phyloP scores from a whole-genome alignment of 78 protist species.

The Dictyostelium intermedium region DNA sequence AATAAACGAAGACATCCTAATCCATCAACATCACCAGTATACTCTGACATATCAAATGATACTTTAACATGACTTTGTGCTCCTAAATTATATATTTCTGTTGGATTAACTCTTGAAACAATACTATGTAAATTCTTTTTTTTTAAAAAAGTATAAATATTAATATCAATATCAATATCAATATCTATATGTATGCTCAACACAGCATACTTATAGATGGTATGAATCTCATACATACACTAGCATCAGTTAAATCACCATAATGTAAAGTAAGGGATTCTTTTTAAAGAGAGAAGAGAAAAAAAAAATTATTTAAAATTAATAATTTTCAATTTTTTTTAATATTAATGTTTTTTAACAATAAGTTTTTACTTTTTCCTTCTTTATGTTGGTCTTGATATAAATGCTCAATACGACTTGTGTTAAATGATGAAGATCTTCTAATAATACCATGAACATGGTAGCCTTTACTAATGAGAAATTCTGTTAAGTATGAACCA shows the following conservation, averaged over 20 bases:
- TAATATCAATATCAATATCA: too few relatives aligned
- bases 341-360: too few relatives aligned
- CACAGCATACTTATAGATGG: too few relatives aligned
- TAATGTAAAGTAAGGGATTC: slow-evolving; percentile 83
- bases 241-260: slow-evolving; percentile 94
- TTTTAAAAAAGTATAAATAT: neutral
- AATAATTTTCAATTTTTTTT: neutral
- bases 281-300: neutral
- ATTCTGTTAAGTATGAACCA: slow-evolving; percentile 95
- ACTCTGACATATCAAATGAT: slow-evolving; percentile 95
- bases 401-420: slow-evolving; percentile 92
- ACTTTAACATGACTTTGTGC: slow-evolving; percentile 91
- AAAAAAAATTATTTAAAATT: neutral
- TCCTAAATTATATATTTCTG: slow-evolving; percentile 93
- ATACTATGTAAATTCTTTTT: slow-evolving; percentile 61
- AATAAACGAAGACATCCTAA: slow-evolving; percentile 92
- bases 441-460: slow-evolving; percentile 95
- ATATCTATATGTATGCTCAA: too few relatives aligned
- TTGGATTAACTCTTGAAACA: slow-evolving; percentile 82
- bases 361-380: slow-evolving; percentile 9
- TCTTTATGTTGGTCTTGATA: slow-evolving; percentile 11
- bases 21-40: slow-evolving; percentile 95
- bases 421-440: slow-evolving; percentile 92
- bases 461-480: slow-evolving; percentile 93
- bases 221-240: too few relatives aligned